These are phyloP conservation scores for Naematelia encephala DNA, from an alignment of 768 basidiomycete genomes.

Conservation along the genomic window DNA sequence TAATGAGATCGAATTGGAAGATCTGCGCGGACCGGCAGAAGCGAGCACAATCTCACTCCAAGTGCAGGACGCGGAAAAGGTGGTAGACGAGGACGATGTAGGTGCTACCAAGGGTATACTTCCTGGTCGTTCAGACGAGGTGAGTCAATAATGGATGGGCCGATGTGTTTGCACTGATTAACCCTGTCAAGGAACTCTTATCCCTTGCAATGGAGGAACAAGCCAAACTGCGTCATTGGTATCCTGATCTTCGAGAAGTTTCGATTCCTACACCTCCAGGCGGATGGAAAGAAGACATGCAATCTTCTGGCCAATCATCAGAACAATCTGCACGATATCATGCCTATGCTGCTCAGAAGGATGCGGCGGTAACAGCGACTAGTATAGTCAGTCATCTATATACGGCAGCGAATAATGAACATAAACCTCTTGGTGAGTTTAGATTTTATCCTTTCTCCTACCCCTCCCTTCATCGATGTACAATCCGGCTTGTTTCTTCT, in stretches of 20 bases:
- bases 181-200: constrained; percentile 22
- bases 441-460: neutral
- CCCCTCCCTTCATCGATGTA: neutral
- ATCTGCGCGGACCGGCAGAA: constrained; percentile 68
- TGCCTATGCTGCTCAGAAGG: constrained; percentile 23
- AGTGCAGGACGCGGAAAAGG: constrained; percentile 71
- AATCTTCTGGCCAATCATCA: constrained; percentile 1
- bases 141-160: no score
- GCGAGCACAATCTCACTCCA: constrained; percentile 72
- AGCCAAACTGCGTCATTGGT: constrained; percentile 11
- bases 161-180: neutral
- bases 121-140: constrained; percentile 32
- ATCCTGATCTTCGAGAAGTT: constrained; percentile 19
- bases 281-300: constrained; percentile 18
- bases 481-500: neutral
- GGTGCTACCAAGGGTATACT: constrained; percentile 27
- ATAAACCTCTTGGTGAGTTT: constrained; percentile 29
- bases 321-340: constrained; percentile 18
- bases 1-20: constrained; percentile 74
- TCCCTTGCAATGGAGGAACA: neutral
- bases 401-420: constrained; percentile 30
- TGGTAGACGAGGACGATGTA: constrained; percentile 49
- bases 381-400: constrained; percentile 35
- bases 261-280: constrained; percentile 14
- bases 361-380: constrained; percentile 29